Base-by-base conservation (phyloP, 768 basidiomycete genomes). In the Suillus americanus region DNA sequence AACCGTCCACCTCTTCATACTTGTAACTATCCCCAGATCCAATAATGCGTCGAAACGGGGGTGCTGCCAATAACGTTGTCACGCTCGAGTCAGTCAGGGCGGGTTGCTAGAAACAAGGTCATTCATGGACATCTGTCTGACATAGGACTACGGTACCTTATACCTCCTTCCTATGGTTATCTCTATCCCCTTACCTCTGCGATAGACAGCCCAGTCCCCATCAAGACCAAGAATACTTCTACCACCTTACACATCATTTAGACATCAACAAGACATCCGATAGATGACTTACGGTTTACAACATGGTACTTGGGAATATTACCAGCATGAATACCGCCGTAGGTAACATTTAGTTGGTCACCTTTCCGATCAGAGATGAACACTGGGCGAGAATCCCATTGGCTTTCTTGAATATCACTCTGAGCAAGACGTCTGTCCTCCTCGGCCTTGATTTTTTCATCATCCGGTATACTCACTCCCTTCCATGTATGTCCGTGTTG, bases 321-420 rank as follows among this genome's bases (percentile, higher is more conserved):
- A 18, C 87, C 82, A 35, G 82, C 72, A 70, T 90, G 80, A 38
- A 90, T 69, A 3, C 85, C 78, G n/a, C 89, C 91, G 69, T 90
- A 92, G 50, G 82, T 82, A 38, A 90, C 75, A 70, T 90, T 92
- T 61, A 87, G 76, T 51, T 75, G 66, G 73, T 93, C 91, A 3
- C 90, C 90, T 68, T 83, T 85, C 59, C 82, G 80, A 72, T 92
- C 91, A 14, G 85, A 86, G 71, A 83, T 91, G 75, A 85, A 92
- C 10, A 77, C 64, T 38, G 71, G 73, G 35, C 64, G 75, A 51
- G 72, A 72, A 48, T 71, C 69, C 69, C 71, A 73, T 67, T 69
- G 67, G 62, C 67, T 68, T 46, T 65, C 67, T 38, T 72, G 65
- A 41, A 64, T 65, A 25, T 46, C 66, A 18, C 69, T 70, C 43